Evolutionary conservation across 164 flowering plant species (phyloP).

Genomic region (Macadamia tetraphylla): DNA sequence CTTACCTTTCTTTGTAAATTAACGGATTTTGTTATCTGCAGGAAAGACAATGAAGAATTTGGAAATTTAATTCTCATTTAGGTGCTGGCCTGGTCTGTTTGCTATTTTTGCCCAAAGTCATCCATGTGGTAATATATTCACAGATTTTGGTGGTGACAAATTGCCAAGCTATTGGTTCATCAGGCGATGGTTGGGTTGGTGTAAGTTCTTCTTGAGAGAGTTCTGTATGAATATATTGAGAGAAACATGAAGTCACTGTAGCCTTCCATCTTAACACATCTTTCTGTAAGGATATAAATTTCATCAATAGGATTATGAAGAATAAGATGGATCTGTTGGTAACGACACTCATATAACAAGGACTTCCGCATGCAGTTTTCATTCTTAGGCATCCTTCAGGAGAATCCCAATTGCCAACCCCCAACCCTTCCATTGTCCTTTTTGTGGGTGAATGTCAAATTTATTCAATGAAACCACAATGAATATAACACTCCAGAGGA

Average conservation of each 20-base stretch:
- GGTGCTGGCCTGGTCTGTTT: background rate
- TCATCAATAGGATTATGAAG: no score
- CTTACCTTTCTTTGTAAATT: background rate
- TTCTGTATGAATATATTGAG: background rate
- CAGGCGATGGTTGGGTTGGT: background rate
- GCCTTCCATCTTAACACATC: no score
- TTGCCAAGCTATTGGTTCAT: background rate
- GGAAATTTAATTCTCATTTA: background rate
- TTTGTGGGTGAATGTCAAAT: no score
- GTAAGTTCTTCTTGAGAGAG: background rate
- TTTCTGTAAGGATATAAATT: no score
- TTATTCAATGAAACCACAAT: no score
- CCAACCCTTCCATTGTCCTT: no score
- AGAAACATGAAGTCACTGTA: background rate
- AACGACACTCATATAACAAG: no score
- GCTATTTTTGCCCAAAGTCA: background rate
- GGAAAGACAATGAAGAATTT: background rate
- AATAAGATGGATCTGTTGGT: no score
- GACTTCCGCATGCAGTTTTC: no score
- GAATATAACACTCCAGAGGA: no score
- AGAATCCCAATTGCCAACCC: no score
- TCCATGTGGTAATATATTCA: background rate
- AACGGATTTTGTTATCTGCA: conserved; percentile 1
- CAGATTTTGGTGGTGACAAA: background rate
- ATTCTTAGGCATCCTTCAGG: no score